Conservation (phyloP, 1,139 yeast species). For the Ogataea hybrid region DNA sequence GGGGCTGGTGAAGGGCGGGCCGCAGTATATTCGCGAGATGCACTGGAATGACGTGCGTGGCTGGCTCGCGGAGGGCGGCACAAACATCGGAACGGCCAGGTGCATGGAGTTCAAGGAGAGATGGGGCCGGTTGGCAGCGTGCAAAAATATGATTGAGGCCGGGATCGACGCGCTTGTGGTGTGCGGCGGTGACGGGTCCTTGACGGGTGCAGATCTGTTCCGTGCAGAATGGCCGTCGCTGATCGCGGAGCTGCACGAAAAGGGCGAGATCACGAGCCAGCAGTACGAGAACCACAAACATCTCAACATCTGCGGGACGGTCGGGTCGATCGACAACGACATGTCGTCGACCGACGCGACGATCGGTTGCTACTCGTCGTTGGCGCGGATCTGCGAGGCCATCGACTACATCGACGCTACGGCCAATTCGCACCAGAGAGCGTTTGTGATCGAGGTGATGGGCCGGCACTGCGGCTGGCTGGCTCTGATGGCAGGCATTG, state of each 20-base stretch:
- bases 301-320: slow-evolving; percentile 73
- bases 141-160: slow-evolving; percentile 63
- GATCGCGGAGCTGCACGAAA: slow-evolving; percentile 54
- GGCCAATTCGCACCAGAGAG: slow-evolving; percentile 79
- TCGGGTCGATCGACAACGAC: slow-evolving; percentile 82
- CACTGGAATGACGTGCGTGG: slow-evolving; percentile 78
- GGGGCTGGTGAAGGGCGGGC: slow-evolving; percentile 70
- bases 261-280: slow-evolving; percentile 47
- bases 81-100: slow-evolving; percentile 80
- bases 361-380: slow-evolving; percentile 76
- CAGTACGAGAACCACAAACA: slow-evolving; percentile 52
- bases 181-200: slow-evolving; percentile 85
- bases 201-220: slow-evolving; percentile 80
- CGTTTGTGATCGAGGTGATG: slow-evolving; percentile 86
- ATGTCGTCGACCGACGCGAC: slow-evolving; percentile 83
- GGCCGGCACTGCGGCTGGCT: slow-evolving; percentile 91
- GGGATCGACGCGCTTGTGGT: slow-evolving; percentile 80
- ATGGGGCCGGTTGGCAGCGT: slow-evolving; percentile 64
- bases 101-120: slow-evolving; percentile 67
- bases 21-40: slow-evolving; percentile 59
- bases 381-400: slow-evolving; percentile 74
- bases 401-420: slow-evolving; percentile 84
- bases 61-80: slow-evolving; percentile 74
- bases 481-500: slow-evolving; percentile 79
- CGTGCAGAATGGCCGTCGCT: slow-evolving; percentile 79